Conservation (phyloP, 139 green algal genomes). For the Tetradesmus lagerheimii region DNA sequence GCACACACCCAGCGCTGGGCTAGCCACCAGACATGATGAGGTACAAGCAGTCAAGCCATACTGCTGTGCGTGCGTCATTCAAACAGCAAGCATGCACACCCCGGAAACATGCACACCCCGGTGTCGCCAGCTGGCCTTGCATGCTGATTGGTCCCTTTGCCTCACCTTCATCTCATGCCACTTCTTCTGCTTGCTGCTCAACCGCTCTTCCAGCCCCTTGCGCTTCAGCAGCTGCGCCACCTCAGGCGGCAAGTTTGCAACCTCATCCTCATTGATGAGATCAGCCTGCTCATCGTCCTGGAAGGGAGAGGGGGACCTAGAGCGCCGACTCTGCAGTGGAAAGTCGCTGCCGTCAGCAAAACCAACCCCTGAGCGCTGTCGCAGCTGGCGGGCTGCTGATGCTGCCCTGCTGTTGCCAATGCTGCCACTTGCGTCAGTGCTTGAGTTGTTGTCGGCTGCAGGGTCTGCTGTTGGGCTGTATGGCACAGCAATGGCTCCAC, state of each 20-base stretch:
- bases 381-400: neutral
- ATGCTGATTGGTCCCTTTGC: too few relatives aligned
- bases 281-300: neutral
- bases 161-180: conserved; percentile 40
- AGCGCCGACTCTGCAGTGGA: neutral
- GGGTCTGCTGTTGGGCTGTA: neutral
- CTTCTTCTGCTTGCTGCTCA: conserved; percentile 26
- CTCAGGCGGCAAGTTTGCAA: conserved; percentile 27
- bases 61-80: too few relatives aligned
- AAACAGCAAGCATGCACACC: too few relatives aligned
- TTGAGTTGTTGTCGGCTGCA: neutral
- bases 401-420: neutral
- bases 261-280: neutral
- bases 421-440: neutral
- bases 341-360: neutral
- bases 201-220: neutral
- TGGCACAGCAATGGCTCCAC: neutral
- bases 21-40: neutral
- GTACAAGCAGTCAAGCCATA: neutral
- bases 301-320: neutral
- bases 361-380: neutral
- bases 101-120: too few relatives aligned
- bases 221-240: conserved; percentile 11
- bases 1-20: neutral
- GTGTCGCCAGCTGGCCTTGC: too few relatives aligned